A percentile compares a stretch with the other conserved stretches of the same genome.
phyloP scores from a whole-genome alignment of 2,329 filamentous ascomycete species.

The Ophiostoma sp. region DNA sequence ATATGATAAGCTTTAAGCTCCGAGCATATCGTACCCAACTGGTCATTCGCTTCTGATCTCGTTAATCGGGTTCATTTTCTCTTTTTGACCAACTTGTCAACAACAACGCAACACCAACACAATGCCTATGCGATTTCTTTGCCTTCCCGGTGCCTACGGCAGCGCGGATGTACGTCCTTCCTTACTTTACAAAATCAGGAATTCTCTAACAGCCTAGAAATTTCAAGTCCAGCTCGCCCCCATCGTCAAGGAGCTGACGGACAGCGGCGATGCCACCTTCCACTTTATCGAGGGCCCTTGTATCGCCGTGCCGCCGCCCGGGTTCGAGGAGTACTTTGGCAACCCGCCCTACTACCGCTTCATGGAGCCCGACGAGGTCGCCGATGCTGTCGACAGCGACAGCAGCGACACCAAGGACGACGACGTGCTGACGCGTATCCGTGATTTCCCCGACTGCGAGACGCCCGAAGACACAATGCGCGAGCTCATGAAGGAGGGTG shows the following conservation, averaged over 20 bases:
- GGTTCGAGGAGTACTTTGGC: slow-evolving; percentile 55
- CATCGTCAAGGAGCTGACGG: slow-evolving; percentile 44
- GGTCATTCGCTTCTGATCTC: background rate
- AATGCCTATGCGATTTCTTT: slow-evolving; percentile 50
- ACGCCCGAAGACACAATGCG: slow-evolving; percentile 54
- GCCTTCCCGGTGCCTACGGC: slow-evolving; percentile 54
- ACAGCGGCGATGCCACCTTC: slow-evolving; percentile 44
- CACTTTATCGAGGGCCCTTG: slow-evolving; percentile 50
- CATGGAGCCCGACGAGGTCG: slow-evolving; percentile 47
- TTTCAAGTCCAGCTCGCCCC: slow-evolving; percentile 52
- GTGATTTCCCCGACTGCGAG: slow-evolving; percentile 49
- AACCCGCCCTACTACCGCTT: slow-evolving; percentile 52
- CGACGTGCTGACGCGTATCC: slow-evolving; percentile 47
- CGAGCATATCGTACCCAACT: background rate
- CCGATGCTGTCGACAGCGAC: background rate
- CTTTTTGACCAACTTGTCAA: background rate
- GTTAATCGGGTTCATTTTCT: background rate
- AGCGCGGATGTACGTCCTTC: slow-evolving; percentile 46
- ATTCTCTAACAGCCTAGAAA: slow-evolving; percentile 38
- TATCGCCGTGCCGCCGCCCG: slow-evolving; percentile 45
- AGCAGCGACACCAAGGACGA: slow-evolving; percentile 38
- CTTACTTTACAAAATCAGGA: background rate
- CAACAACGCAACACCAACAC: background rate
- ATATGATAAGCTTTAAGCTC: slow-evolving; percentile 7
- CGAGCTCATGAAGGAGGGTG: slow-evolving; percentile 38